These are phyloP conservation scores for Alternaria consortialis DNA, from an alignment of 2,329 filamentous ascomycete species.

Conservation along the genomic window DNA sequence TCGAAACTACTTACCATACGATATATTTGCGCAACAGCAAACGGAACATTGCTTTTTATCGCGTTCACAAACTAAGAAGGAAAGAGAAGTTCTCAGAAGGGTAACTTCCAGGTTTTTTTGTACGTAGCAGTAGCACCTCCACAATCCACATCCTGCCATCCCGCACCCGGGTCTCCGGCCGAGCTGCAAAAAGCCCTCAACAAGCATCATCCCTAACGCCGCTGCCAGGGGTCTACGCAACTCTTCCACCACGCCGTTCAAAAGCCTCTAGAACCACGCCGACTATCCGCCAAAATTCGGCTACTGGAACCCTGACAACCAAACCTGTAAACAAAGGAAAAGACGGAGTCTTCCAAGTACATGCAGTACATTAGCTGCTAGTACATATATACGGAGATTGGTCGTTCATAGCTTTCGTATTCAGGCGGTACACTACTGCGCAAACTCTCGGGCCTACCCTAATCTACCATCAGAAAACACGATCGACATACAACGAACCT, in stretches of 20 bases:
- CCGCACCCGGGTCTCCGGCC: not conserved
- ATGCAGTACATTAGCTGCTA: not conserved
- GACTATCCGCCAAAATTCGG: not conserved
- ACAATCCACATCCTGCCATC: constrained; percentile 4
- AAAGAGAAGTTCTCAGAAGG: not conserved
- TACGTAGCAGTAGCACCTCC: constrained; percentile 4
- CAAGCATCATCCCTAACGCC: constrained; percentile 11
- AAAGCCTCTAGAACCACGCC: not conserved
- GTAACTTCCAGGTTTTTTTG: not conserved
- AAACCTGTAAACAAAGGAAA: constrained; percentile 1
- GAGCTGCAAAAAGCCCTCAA: constrained; percentile 3
- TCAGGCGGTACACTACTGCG: constrained; percentile 1
- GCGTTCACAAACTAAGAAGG: not conserved
- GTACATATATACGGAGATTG: not conserved
- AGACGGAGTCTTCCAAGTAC: not conserved
- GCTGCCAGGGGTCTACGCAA: constrained; percentile 4
- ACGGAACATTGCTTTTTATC: not conserved
- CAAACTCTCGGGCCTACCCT: not conserved
- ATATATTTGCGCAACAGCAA: not conserved
- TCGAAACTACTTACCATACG: not conserved
- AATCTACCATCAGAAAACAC: not conserved
- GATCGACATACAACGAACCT: constrained; percentile 3
- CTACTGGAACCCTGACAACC: constrained; percentile 1
- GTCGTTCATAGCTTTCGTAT: not conserved
- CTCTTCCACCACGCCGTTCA: not conserved